phyloP scores from a whole-genome alignment of 352 stramenopile genomes.

The Phytophthora citricola region DNA sequence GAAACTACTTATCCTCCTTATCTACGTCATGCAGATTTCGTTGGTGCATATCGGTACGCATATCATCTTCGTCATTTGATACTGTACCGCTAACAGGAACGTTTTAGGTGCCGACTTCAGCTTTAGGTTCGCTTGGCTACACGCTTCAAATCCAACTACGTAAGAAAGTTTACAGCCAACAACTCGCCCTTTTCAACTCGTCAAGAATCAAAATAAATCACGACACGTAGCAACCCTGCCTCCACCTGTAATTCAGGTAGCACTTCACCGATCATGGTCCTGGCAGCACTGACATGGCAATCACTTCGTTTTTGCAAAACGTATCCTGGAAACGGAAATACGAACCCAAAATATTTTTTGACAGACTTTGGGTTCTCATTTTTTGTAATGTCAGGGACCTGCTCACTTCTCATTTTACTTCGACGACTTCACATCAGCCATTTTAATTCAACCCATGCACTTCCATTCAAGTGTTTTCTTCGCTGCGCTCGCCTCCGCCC shows the following conservation, averaged over 20 bases:
- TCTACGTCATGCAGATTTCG: conserved; percentile 43
- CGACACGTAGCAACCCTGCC: too few species aligned
- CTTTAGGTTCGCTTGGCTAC: conserved; percentile 27
- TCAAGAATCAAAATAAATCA: too few species aligned
- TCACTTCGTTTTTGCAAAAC: conserved; percentile 3
- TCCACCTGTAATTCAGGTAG: too few species aligned
- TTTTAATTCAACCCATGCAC: conserved; percentile 1
- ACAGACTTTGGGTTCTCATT: conserved; percentile 1
- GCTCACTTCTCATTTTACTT: conserved; percentile 5
- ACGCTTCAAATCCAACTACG: not conserved
- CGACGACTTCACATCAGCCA: not conserved
- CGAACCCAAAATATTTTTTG: not conserved
- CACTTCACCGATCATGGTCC: too few species aligned
- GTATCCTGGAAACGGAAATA: not conserved
- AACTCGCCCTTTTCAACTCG: too few species aligned
- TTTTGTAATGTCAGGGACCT: not conserved
- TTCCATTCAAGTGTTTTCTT: not conserved
- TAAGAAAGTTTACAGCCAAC: not conserved
- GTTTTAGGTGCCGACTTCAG: conserved; percentile 29
- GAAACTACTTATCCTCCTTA: conserved; percentile 33
- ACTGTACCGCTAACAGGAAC: not conserved
- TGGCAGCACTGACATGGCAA: not conserved
- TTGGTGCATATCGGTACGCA: conserved; percentile 33
- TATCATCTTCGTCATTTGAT: not conserved
- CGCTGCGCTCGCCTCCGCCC: not conserved